Base-by-base conservation (phyloP, 805 yeast species). In the Hanseniaspora clermontiae region DNA sequence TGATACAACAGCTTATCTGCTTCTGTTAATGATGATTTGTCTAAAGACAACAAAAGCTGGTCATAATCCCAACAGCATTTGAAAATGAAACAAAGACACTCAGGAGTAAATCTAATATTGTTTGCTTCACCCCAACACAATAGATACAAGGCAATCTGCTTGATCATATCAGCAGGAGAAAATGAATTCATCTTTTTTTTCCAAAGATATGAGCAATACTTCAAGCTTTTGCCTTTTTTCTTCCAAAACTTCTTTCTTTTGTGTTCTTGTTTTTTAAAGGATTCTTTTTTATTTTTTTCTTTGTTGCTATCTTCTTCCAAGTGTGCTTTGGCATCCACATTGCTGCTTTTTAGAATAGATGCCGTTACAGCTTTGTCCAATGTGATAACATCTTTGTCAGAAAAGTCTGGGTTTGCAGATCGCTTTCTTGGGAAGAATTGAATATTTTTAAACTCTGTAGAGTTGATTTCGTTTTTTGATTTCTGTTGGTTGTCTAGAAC, bases 101-200 rank as follows among this genome's bases (percentile, higher is more conserved):
- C 96, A 0, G 96, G 96, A 81, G 88, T 82, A 63, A 85, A 88
- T 60, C 96, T 74, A 2, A 88, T 65, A 62, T 87, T 89, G 64
- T 85, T 87, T 0, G 95, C 88, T 65, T 88, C 96, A 0, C 95
- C 95, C 96, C 96, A 88, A 60, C 87, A 78, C 56, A 86, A 66
- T 12, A 88, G 72, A 63, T 82, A 89, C 8, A 88, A 68, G 0
- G 86, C 80, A 17, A 88, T 61, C 60, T 88, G 95, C 57, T 79
- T 74, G 3, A 81, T 76, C 70, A 84, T 78, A 60, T 85, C 87
- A 34, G 67, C 69, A 3, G 79, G 77, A 0, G 79, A 65, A 57
- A 76, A 72, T 36, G 66, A 66, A 60, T 74, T 75, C 88, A 86
- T 85, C 62, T 75, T 75, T 15, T 71, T 60, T 64, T 79, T 82